Evolutionary conservation across 108 stramenopile species (phyloP).

Genomic region (Bacterosira constricta): DNA sequence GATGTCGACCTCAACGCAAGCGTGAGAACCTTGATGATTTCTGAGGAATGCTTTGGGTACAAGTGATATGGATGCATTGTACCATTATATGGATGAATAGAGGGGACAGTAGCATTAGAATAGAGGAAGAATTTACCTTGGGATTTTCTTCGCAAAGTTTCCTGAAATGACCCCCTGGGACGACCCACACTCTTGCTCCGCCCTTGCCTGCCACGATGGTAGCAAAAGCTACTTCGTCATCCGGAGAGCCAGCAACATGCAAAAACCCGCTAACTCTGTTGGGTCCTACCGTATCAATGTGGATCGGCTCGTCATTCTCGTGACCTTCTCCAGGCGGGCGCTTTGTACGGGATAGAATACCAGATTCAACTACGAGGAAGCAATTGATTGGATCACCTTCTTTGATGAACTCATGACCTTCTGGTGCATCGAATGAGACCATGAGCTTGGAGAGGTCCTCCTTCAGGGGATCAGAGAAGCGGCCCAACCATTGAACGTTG

Average conservation of each 20-base stretch:
- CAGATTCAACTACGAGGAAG: conserved; percentile 56
- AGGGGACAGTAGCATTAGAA: not conserved
- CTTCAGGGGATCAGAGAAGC: conserved; percentile 21
- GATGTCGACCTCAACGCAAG: conserved; percentile 6
- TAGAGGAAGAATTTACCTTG: not conserved
- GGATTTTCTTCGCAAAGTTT: conserved; percentile 9
- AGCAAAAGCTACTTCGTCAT: conserved; percentile 43
- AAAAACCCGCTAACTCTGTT: conserved; percentile 46
- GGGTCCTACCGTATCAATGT: conserved; percentile 16
- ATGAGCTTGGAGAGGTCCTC: conserved; percentile 48
- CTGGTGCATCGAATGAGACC: conserved; percentile 37
- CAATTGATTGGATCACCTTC: conserved; percentile 50
- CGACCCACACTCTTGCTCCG: conserved; percentile 52
- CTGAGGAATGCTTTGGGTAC: not conserved
- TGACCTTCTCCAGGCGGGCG: not conserved
- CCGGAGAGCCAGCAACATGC: conserved; percentile 48
- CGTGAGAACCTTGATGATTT: conserved; percentile 10
- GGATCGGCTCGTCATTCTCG: not conserved
- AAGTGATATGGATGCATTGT: too few species aligned
- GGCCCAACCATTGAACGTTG: conserved; percentile 11
- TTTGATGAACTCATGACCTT: conserved; percentile 60
- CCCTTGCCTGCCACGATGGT: conserved; percentile 41
- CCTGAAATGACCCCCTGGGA: conserved; percentile 40
- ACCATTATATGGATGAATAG: too few species aligned
- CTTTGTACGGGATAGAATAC: conserved; percentile 56